Base-by-base conservation (phyloP, 2,329 filamentous ascomycete species). In the Pseudovirgaria hyperparasitica region DNA sequence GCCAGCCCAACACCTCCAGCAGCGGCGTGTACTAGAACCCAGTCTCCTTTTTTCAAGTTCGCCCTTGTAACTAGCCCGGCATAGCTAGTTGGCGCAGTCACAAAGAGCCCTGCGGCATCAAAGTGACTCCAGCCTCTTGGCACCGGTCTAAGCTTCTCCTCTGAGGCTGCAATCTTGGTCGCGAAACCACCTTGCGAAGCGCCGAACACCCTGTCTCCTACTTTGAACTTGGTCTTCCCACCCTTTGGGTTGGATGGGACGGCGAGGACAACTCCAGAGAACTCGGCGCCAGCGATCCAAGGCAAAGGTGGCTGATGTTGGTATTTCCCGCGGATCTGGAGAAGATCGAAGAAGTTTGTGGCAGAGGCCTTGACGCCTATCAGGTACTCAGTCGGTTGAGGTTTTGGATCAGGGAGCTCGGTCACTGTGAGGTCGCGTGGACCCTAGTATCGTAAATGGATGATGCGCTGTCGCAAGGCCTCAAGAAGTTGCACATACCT, bases 281-380 rank as follows among this genome's bases (percentile, higher is more conserved):
- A 96, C 51, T 96, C 87, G 46, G 72, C 71, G 34, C 87, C 87
- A 1, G 82, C 73, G 26, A 87, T 60, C 85, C 86, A 93, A 17
- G 86, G 86, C 25, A 94, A 75, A 0, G 79, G 73, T 0, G 85
- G 85, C 45, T 94, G 86, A 50, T 82, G 70, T 50, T 96, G 87
- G 58, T 96, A 96, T 70, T 92, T 92, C 30, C 87, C 87, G 47
- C 84, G 78, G 47, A 94, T 84, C 50, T 96, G 87, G 29, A 96
- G 72, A 31, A 93, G 79, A 53, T 96, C 87, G 63, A 94, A 96
- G 69, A 96, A 96, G 61, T 96, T 96, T 45, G 82, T 82, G 12
- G 84, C 87, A 1, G 80, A 70, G 24, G 87, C 82, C 55, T 84
- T 81, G 44, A 96, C 80, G 46, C 76, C 70, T 50, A 96, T 80